These are phyloP conservation scores for Yamadazyma buinensis DNA, from an alignment of 1,139 yeast genomes.

Conservation along the genomic window DNA sequence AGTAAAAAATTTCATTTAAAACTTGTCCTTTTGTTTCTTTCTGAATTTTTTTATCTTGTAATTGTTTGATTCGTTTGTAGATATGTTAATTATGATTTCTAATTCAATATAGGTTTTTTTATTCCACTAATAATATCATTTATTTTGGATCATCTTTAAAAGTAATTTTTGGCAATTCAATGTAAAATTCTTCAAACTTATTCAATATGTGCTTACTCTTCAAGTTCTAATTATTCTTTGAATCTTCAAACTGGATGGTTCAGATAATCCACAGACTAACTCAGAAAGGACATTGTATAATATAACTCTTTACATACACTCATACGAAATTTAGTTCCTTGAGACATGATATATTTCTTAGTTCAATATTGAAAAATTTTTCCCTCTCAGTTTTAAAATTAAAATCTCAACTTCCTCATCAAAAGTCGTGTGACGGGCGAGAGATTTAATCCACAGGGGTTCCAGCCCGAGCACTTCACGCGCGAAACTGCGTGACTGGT, in stretches of 20 bases:
- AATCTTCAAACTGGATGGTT: too few relatives aligned
- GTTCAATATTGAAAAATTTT: conserved; percentile 3
- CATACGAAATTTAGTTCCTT: conserved; percentile 99
- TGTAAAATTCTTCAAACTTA: too few relatives aligned
- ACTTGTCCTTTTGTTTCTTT: background rate
- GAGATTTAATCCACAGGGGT: background rate
- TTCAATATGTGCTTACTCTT: too few relatives aligned
- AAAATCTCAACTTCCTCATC: conserved; percentile 1
- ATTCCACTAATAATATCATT: too few relatives aligned
- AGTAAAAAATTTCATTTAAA: conserved; percentile 14
- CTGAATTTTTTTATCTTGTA: background rate
- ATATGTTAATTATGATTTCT: too few relatives aligned
- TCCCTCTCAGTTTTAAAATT: conserved; percentile 1
- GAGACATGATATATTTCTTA: conserved; percentile 44
- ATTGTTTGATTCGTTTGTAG: background rate
- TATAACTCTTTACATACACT: conserved; percentile 66
- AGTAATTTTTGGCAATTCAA: too few relatives aligned
- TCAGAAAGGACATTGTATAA: too few relatives aligned
- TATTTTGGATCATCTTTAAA: too few relatives aligned
- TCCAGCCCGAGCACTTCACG: background rate
- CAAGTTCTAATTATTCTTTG: too few relatives aligned
- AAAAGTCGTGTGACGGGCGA: conserved; percentile 3
- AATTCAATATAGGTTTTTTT: too few relatives aligned
- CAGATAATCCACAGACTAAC: too few relatives aligned
- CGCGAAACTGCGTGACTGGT: background rate